Base-by-base conservation (phyloP, 331 rosid species). In the Arachis monticola region DNA sequence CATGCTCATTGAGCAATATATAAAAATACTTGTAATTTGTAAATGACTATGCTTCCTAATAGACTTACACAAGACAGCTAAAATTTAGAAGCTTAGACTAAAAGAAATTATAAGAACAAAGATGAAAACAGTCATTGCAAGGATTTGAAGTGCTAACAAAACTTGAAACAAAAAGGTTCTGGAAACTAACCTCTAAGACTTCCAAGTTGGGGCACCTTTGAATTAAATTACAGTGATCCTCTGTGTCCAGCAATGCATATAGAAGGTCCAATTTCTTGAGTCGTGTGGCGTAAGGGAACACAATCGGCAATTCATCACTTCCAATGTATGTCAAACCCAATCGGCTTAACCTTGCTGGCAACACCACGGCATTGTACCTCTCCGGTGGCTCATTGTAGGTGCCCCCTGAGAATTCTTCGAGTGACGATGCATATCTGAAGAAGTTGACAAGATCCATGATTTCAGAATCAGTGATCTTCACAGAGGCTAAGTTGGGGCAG, bases 391-490 rank as follows among this genome's bases (percentile, higher is more conserved):
- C 82, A 40, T 78, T 87, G 84, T 90, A 90, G 77, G 82, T 83
- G 51, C 96, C 99, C 53, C 99, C 99, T 75, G 96, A 88, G 83
- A 95, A 92, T 69, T 92, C 99, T 80, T 92, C 97, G 10, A 95
- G 76, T 45, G 86, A 51, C 50, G 84, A 51, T 3, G 97, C 97
- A 69, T 75, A 40, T 31, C 83, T 83, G 79, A 95, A 95, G 92
- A 95, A 95, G 48, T 73, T 86, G 58, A 80, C 83, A 6, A 95
- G 87, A 30, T 85, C 75, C 83, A 92, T 70, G 82, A 95, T 82
- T 84, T 92, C 97, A 44, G 90, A 80, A 61, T 95, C 97, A 55
- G 88, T 87, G 14, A 90, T 86, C 77, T 95, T 95, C 83, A 95
- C 84, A 5, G 99, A 87, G 66, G 72, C 64, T 58, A 95, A 83